Conservation (phyloP, 2,329 filamentous ascomycete genomes). For the Phialemonium atrogriseum region DNA sequence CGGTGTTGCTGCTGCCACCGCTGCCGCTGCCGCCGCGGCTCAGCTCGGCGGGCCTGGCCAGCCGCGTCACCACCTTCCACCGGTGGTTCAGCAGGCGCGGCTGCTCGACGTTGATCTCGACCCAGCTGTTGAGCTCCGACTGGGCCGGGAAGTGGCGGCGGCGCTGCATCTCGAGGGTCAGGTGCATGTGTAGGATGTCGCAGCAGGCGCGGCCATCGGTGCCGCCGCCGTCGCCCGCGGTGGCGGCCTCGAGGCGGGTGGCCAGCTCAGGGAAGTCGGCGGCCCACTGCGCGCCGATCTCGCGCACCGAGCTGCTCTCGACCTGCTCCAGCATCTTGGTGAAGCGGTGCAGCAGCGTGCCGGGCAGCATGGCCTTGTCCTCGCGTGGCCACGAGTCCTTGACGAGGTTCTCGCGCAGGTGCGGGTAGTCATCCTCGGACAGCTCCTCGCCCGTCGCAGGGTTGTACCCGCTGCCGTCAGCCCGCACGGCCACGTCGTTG, state of each 20-base stretch:
- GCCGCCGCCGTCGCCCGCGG: conserved; percentile 32
- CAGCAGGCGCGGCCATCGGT: conserved; percentile 43
- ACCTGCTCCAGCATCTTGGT: conserved; percentile 44
- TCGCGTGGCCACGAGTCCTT: conserved; percentile 40
- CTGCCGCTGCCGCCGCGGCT: conserved; percentile 25
- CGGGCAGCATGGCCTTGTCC: conserved; percentile 33
- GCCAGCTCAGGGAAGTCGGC: conserved; percentile 48
- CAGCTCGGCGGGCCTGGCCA: conserved; percentile 49
- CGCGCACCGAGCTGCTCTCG: conserved; percentile 46
- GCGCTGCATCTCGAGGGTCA: conserved; percentile 50
- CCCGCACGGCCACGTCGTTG: conserved; percentile 39
- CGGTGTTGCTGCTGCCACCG: conserved; percentile 20
- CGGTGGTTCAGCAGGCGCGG: conserved; percentile 44
- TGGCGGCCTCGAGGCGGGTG: conserved; percentile 39
- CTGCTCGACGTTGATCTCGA: conserved; percentile 50
- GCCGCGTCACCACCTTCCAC: conserved; percentile 53
- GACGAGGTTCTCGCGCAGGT: conserved; percentile 46
- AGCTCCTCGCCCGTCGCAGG: conserved; percentile 30
- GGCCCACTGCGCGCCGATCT: conserved; percentile 48
- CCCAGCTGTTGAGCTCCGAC: conserved; percentile 51
- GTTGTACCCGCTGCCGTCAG: conserved; percentile 35
- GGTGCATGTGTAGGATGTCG: conserved; percentile 54
- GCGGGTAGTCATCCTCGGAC: conserved; percentile 43
- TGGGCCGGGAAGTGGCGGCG: conserved; percentile 48
- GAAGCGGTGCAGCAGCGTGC: conserved; percentile 49